Evolutionary conservation across 345 rosid genomes (phyloP), one percentile per base, ranked within the genome.

Genomic region (Eucalyptus decipiens): DNA sequence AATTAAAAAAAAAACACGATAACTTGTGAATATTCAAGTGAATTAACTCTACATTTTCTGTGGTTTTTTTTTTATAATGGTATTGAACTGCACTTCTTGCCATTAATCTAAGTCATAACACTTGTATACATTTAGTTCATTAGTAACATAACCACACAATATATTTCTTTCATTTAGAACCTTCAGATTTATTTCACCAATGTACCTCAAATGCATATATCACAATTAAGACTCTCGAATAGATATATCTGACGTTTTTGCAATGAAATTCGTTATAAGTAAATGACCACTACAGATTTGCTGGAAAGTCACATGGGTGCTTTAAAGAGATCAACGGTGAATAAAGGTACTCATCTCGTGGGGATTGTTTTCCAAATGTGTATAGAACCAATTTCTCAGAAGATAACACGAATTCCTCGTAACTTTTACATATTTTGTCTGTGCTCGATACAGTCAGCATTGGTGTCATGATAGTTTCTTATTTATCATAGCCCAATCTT

Each of bases 31-130:
- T 52, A 21, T 52, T 52, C 5, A 52, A 52, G 58, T 52, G 2
- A 52, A 19, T 52, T 52, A 50, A 52, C 26, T 52, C 11, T 21
- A 52, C 0, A 19, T 1, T 52, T 52, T 52, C 0, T 0, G 1
- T 52, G 58, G 5, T 52, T 52, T 52, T 52, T 52, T 52, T 52
- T 52, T 19, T 0, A 52, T 2, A 52, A 52, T 52, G 10, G 26
- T 52, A 52, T 52, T 52, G 24, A 8, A 52, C 24, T 52, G 11
- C 58, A 52, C 26, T 21, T 19, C 58, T 2, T 21, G 58, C 26
- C 58, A 52, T 52, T 2, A 26, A 52, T 52, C 58, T 52, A 52
- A 52, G 58, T 52, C 26, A 21, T 52, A 4, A 21, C 11, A 52
- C 58, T 19, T 8, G 58, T 3, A 52, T 52, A 18, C 4, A 19